Conservation (phyloP, 73 alveolate genomes). For the Tetrahymena malaccensis region DNA sequence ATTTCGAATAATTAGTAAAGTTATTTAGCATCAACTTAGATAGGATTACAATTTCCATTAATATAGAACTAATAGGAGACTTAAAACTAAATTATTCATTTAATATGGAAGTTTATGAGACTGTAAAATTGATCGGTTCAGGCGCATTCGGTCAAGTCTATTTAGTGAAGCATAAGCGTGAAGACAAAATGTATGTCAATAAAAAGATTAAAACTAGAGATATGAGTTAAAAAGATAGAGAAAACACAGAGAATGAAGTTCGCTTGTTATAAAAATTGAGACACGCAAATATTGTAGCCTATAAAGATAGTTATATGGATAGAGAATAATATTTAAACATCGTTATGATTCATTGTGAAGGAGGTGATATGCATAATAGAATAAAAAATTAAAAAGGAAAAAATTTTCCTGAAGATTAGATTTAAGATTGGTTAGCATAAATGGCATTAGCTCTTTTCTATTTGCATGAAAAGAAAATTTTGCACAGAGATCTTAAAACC, state of each 20-base stretch:
- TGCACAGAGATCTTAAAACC: constrained; percentile 96
- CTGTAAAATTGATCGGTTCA: constrained; percentile 86
- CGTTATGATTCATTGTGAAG: constrained; percentile 97
- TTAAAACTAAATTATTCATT: background rate
- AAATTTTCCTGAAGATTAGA: constrained; percentile 81
- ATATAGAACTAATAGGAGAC: background rate
- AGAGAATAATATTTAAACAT: constrained; percentile 85
- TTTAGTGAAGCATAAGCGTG: constrained; percentile 86
- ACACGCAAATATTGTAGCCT: constrained; percentile 96
- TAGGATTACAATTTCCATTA: too few relatives aligned
- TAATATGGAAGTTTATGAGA: constrained; percentile 93
- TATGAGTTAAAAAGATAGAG: constrained; percentile 87
- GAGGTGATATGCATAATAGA: constrained; percentile 95
- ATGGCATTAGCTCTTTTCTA: constrained; percentile 91
- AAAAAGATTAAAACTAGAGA: constrained; percentile 91
- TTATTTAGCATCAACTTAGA: background rate
- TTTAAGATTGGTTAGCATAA: constrained; percentile 90
- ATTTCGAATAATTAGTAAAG: background rate
- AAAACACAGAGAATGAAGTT: constrained; percentile 95
- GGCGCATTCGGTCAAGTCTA: constrained; percentile 96
- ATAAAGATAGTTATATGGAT: constrained; percentile 93
- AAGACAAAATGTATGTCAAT: constrained; percentile 86
- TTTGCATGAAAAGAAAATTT: constrained; percentile 94
- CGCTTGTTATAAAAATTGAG: constrained; percentile 79
- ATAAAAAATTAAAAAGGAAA: constrained; percentile 86